Base-by-base conservation (phyloP, 2,329 filamentous ascomycete genomes). In the Fusarium xylarioides region DNA sequence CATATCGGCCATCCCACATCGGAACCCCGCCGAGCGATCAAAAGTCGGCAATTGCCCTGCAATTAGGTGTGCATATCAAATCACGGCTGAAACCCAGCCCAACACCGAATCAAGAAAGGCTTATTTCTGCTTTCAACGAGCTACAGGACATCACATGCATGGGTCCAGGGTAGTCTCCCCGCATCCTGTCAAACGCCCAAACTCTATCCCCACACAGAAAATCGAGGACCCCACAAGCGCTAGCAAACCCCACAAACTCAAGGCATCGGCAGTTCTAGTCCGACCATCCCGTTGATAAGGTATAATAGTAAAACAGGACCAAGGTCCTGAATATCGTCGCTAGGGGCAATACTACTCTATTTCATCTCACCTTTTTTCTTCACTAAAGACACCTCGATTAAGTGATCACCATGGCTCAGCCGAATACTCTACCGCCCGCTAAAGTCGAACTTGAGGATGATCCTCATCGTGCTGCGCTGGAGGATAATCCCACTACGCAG, bases 391-490 rank as follows among this genome's bases (percentile, higher is more conserved):
- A 28, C 23, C 50, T 38, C 34, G 34, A 34, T 18, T 40, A n/a
- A 18, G 49, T 35, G n/a, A 26, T 8, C 0, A 2, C 0, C 19
- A 54, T 54, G 50, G 19, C 50, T 30, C 19, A 40, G 11, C 50
- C 23, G 50, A 40, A 40, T 14, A 40, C 34, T 28, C 7, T 38
- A 26, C 8, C 32, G 4, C n/a, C 19, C 15, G 50, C 50, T 4
- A 40, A 30, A 23, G 35, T 63, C 42, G 38, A 69, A 26, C 42
- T 68, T 18, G 66, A 69, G 26, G 64, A 69, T 10, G 66, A 69
- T 44, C 64, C 66, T 32, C 66, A 69, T 16, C 66, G 58, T 5
- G 66, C 66, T 16, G 66, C 66, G 12, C 16, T 69, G 8, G 66
- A 69, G 40, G 64, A 69, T 4, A 63, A 69, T 28, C 66, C 66